A percentile compares a stretch with the other conserved stretches of the same genome.
Evolutionary conservation across 805 yeast species (phyloP).

Genomic region (Ogataea nonfermentans): DNA sequence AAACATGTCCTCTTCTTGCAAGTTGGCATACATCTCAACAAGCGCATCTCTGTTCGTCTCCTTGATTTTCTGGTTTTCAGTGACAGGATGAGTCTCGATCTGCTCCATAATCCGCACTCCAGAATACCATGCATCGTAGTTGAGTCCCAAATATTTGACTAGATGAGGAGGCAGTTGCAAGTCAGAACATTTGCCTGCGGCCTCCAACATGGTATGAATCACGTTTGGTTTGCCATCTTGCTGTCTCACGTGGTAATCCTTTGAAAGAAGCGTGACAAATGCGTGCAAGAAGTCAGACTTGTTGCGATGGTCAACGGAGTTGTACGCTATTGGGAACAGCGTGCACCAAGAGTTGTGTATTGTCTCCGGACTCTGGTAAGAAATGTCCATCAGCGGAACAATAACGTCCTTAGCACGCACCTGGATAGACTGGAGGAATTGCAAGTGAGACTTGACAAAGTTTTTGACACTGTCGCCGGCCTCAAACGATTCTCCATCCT

Average conservation of each 20-base stretch:
- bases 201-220: slow-evolving; percentile 78
- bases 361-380: slow-evolving; percentile 76
- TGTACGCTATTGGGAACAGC: slow-evolving; percentile 77
- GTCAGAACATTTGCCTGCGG: slow-evolving; percentile 68
- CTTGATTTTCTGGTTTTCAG: slow-evolving; percentile 68
- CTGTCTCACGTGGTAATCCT: slow-evolving; percentile 92
- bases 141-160: slow-evolving; percentile 80
- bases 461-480: slow-evolving; percentile 18
- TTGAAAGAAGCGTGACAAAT: slow-evolving; percentile 73
- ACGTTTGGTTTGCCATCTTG: slow-evolving; percentile 84
- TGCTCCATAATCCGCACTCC: slow-evolving; percentile 82
- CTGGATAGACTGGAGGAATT: slow-evolving; percentile 28
- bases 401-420: slow-evolving; percentile 61
- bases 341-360: slow-evolving; percentile 82
- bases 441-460: slow-evolving; percentile 25
- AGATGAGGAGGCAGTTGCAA: slow-evolving; percentile 91
- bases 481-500: slow-evolving; percentile 18
- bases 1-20: slow-evolving; percentile 95
- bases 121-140: slow-evolving; percentile 89
- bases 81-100: slow-evolving; percentile 43
- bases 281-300: slow-evolving; percentile 81
- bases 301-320: slow-evolving; percentile 73
- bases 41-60: slow-evolving; percentile 90
- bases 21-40: slow-evolving; percentile 79
- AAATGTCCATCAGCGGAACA: slow-evolving; percentile 72